phyloP scores from a whole-genome alignment of 2,329 filamentous ascomycete genomes.

The Clarireedia paspali region DNA sequence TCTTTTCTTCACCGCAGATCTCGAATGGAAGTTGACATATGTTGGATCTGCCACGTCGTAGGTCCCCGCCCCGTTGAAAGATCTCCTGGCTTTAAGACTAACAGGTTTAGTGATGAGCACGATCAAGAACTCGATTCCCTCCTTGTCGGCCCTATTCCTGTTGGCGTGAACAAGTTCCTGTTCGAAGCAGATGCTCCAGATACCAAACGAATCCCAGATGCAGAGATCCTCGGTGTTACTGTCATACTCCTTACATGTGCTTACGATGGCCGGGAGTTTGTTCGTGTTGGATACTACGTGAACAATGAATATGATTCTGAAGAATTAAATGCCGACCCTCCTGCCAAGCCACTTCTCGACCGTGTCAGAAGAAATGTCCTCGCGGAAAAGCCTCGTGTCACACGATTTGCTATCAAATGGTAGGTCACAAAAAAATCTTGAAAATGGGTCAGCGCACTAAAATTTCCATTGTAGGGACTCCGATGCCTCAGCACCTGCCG shows the following conservation, averaged over 20 bases:
- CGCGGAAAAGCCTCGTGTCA: slow-evolving; percentile 94
- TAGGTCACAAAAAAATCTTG: slow-evolving; percentile 37
- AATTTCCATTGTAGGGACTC: slow-evolving; percentile 62
- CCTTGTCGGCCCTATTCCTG: slow-evolving; percentile 92
- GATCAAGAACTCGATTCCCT: slow-evolving; percentile 97
- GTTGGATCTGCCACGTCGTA: slow-evolving; percentile 97
- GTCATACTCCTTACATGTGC: slow-evolving; percentile 94
- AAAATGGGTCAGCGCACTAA: slow-evolving; percentile 17
- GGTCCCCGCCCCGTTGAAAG: slow-evolving; percentile 32
- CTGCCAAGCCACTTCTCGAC: slow-evolving; percentile 86
- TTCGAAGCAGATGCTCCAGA: slow-evolving; percentile 94
- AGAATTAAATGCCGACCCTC: slow-evolving; percentile 81
- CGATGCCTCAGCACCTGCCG: slow-evolving; percentile 90
- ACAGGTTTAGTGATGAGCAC: slow-evolving; percentile 51
- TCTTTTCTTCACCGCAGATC: slow-evolving; percentile 48
- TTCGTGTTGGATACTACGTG: slow-evolving; percentile 97
- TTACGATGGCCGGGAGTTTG: slow-evolving; percentile 94
- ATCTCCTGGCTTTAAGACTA: not conserved
- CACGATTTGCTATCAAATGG: slow-evolving; percentile 98
- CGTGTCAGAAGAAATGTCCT: slow-evolving; percentile 87
- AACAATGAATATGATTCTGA: slow-evolving; percentile 98
- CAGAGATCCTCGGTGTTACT: slow-evolving; percentile 93
- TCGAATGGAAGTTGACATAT: slow-evolving; percentile 99
- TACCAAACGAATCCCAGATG: slow-evolving; percentile 82
- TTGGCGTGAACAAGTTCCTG: slow-evolving; percentile 97